Evolutionary conservation across 2,329 filamentous ascomycete species (phyloP).

Genomic region (Didymella glomerata): DNA sequence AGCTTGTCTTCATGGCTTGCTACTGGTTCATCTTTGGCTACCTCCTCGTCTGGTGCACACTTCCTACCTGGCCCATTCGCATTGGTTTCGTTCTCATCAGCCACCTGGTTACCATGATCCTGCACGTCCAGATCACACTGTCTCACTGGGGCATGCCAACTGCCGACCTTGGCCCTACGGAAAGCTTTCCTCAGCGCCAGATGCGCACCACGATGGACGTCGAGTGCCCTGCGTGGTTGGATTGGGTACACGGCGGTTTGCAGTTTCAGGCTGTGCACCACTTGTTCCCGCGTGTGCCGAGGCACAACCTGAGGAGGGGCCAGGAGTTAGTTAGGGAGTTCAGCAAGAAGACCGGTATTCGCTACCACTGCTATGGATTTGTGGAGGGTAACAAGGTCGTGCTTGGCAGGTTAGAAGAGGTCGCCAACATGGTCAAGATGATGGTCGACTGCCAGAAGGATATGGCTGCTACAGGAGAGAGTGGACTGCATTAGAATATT

Average conservation of each 20-base stretch:
- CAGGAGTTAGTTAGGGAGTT: constrained; percentile 83
- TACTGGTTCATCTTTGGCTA: constrained; percentile 93
- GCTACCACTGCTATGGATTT: constrained; percentile 87
- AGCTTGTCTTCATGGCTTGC: constrained; percentile 76
- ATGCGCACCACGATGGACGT: constrained; percentile 93
- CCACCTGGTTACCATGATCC: constrained; percentile 79
- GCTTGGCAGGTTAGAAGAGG: constrained; percentile 76
- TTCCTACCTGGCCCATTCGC: constrained; percentile 74
- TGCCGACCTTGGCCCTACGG: constrained; percentile 79
- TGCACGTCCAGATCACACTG: constrained; percentile 90
- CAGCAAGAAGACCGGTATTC: constrained; percentile 81
- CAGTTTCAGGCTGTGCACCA: constrained; percentile 93
- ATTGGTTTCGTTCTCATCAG: constrained; percentile 80
- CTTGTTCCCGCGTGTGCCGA: constrained; percentile 81
- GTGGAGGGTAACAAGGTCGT: constrained; percentile 84
- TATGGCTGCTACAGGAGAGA: constrained; percentile 52
- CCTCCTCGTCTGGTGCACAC: constrained; percentile 74
- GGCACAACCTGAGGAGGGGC: constrained; percentile 80
- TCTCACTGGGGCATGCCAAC: constrained; percentile 96
- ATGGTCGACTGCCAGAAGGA: constrained; percentile 50
- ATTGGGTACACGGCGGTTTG: constrained; percentile 87
- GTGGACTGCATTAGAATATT: constrained; percentile 39
- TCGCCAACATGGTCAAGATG: constrained; percentile 77
- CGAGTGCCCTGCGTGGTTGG: constrained; percentile 85
- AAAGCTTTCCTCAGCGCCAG: constrained; percentile 91